A percentile compares a stretch with the other conserved stretches of the same genome.
phyloP scores from a whole-genome alignment of 495 filamentous ascomycete genomes.

The Ramalina intermedia region DNA sequence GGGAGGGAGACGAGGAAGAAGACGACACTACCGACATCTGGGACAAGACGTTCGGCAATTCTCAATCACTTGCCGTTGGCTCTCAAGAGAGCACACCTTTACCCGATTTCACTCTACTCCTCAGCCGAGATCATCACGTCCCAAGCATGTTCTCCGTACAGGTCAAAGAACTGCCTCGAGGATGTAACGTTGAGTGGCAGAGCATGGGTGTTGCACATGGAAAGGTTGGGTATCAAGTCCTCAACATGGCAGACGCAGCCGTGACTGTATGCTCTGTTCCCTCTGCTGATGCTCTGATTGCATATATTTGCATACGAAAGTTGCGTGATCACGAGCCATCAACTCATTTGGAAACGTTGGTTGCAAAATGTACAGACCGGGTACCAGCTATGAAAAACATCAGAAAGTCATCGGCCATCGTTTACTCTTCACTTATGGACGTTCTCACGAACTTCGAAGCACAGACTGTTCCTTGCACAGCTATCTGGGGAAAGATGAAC shows the following conservation, averaged over 20 bases:
- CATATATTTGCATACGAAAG: background rate
- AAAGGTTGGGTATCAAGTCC: conserved; percentile 6
- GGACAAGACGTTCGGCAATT: conserved; percentile 47
- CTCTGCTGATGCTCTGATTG: background rate
- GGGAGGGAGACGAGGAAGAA: conserved; percentile 17
- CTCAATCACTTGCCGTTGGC: conserved; percentile 1
- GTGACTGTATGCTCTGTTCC: background rate
- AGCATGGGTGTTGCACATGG: conserved; percentile 27
- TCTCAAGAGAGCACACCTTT: background rate
- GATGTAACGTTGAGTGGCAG: conserved; percentile 62
- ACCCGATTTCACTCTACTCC: conserved; percentile 12
- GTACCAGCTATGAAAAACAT: too few species aligned
- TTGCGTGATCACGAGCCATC: background rate
- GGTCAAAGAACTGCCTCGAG: conserved; percentile 55
- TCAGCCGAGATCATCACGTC: conserved; percentile 10
- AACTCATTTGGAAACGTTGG: too few species aligned
- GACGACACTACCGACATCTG: conserved; percentile 52
- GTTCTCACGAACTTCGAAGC: conserved; percentile 13
- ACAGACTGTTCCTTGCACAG: conserved; percentile 33
- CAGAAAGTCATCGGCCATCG: background rate
- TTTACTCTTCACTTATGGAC: conserved; percentile 7
- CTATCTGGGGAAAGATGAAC: conserved; percentile 31
- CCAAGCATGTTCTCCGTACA: conserved; percentile 61
- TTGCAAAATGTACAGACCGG: too few species aligned
- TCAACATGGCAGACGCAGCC: background rate